Evolutionary conservation across 2,329 filamentous ascomycete species (phyloP).

Genomic region (Penicillium psychrosexuale): DNA sequence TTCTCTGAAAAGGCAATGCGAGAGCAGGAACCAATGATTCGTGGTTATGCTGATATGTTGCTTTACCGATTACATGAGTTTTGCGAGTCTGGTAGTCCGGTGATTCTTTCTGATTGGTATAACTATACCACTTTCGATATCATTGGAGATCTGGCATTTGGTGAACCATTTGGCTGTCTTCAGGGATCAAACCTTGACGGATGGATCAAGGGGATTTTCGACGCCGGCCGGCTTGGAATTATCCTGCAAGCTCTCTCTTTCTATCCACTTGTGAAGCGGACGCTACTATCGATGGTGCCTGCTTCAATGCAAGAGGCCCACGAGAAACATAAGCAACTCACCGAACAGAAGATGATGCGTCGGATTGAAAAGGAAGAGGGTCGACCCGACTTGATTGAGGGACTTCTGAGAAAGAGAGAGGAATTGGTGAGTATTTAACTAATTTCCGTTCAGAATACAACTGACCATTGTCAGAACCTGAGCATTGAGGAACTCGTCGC

Average conservation of each 20-base stretch:
- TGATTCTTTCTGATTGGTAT: slow-evolving; percentile 29
- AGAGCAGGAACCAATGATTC: slow-evolving; percentile 24
- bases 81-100: slow-evolving; percentile 5
- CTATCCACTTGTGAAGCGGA: slow-evolving; percentile 13
- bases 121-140: slow-evolving; percentile 37
- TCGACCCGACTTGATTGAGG: slow-evolving; percentile 18
- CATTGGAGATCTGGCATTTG: slow-evolving; percentile 28
- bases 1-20: slow-evolving; percentile 27
- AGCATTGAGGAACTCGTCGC: slow-evolving; percentile 31
- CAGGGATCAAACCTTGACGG: slow-evolving; percentile 12
- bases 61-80: slow-evolving; percentile 14
- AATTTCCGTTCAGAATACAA: neutral
- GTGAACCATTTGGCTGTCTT: slow-evolving; percentile 12
- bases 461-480: slow-evolving; percentile 4
- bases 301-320: slow-evolving; percentile 10
- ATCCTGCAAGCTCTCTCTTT: slow-evolving; percentile 16
- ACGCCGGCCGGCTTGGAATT: slow-evolving; percentile 8
- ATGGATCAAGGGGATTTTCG: slow-evolving; percentile 37
- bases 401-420: slow-evolving; percentile 17
- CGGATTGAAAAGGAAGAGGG: slow-evolving; percentile 11
- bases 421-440: slow-evolving; percentile 12
- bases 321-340: slow-evolving; percentile 11
- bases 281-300: slow-evolving; percentile 11
- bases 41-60: slow-evolving; percentile 19
- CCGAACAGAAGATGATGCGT: slow-evolving; percentile 16